Conservation (phyloP, 768 basidiomycete species). For the Suillus sp. region DNA sequence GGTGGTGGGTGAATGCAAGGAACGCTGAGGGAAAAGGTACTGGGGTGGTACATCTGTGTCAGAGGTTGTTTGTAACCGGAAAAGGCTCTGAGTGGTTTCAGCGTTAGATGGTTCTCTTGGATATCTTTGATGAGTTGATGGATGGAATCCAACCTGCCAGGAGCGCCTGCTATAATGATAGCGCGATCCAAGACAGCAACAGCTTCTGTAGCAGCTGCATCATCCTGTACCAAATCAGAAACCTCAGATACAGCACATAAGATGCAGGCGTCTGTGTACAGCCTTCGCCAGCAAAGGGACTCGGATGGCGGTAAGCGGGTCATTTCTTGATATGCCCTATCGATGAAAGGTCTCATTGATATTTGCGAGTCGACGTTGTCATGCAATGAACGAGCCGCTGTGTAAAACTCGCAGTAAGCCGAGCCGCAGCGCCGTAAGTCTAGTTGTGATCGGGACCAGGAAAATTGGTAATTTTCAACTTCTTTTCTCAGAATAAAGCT, state of each 20-base stretch:
- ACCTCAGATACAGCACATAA: conserved; percentile 50
- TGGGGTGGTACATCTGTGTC: conserved; percentile 10
- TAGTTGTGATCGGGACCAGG: conserved; percentile 10
- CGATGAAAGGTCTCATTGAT: conserved; percentile 42
- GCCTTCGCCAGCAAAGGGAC: conserved; percentile 55
- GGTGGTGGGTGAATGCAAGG: conserved; percentile 51
- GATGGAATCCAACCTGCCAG: conserved; percentile 68
- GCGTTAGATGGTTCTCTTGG: conserved; percentile 42
- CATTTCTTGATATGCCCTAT: conserved; percentile 53
- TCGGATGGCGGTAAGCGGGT: conserved; percentile 37
- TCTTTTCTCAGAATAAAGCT: not conserved
- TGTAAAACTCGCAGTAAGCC: not conserved
- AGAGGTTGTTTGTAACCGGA: conserved; percentile 11
- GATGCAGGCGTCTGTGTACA: conserved; percentile 79
- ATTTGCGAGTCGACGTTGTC: conserved; percentile 6
- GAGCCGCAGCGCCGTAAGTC: conserved; percentile 5
- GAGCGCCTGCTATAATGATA: conserved; percentile 82
- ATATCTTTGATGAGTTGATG: conserved; percentile 60
- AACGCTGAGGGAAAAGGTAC: conserved; percentile 30
- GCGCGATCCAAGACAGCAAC: conserved; percentile 73
- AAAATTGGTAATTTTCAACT: not conserved
- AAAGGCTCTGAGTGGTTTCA: conserved; percentile 1
- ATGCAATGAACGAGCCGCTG: conserved; percentile 8
- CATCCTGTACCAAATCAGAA: conserved; percentile 15
- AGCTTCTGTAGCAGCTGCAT: conserved; percentile 39